phyloP scores from a whole-genome alignment of 2,329 filamentous ascomycete genomes.

The Arthroderma uncinatum region DNA sequence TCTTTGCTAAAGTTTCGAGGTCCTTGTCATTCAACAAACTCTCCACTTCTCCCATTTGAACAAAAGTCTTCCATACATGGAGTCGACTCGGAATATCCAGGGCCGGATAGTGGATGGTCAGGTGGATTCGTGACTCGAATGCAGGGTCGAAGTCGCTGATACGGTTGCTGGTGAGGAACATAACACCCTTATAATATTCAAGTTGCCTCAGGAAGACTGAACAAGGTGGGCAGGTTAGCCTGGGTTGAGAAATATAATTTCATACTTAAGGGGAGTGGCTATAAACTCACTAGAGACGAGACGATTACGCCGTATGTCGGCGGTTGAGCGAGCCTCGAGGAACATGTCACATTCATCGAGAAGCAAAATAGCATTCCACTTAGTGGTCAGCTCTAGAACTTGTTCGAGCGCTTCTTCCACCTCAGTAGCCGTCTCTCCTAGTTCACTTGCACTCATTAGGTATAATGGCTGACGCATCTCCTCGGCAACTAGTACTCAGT shows the following conservation, averaged over 20 bases:
- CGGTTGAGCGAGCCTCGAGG: constrained; percentile 10
- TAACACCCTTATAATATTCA: constrained; percentile 30
- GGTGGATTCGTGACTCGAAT: constrained; percentile 27
- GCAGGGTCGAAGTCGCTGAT: constrained; percentile 27
- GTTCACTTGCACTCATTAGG: not conserved
- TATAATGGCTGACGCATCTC: not conserved
- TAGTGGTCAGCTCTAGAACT: constrained; percentile 21
- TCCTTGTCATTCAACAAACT: constrained; percentile 13
- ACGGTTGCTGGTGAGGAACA: constrained; percentile 31
- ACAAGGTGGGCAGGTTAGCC: not conserved
- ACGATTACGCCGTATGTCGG: constrained; percentile 18
- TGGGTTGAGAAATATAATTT: not conserved
- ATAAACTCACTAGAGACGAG: constrained; percentile 16
- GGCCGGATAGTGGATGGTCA: constrained; percentile 11
- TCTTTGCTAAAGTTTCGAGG: constrained; percentile 13
- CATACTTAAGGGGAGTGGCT: too few species aligned
- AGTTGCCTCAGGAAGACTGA: constrained; percentile 29
- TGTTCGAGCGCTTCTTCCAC: constrained; percentile 4
- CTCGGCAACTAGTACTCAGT: not conserved
- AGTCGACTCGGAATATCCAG: constrained; percentile 6
- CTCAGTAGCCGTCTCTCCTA: not conserved
- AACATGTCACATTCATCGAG: constrained; percentile 17
- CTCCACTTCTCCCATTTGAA: constrained; percentile 13
- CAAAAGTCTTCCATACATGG: constrained; percentile 18
- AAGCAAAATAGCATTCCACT: constrained; percentile 16